phyloP scores from a whole-genome alignment of 2,329 filamentous ascomycete genomes.

The Arthrobotrys pseudoclavata region DNA sequence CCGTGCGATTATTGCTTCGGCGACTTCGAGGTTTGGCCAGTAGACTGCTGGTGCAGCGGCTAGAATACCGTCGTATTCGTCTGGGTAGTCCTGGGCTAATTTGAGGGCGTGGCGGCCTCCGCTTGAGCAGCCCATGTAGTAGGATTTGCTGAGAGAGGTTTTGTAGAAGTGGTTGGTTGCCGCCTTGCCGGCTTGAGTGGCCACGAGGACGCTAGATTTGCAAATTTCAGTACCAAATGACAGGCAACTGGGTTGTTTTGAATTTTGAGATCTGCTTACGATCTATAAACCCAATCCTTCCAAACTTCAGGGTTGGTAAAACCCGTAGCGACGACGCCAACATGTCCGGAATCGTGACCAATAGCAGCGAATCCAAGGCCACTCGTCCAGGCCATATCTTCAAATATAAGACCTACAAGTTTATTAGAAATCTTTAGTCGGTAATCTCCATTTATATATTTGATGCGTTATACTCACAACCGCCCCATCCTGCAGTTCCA shows the following conservation, averaged over 20 bases:
- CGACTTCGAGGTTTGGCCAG: slow-evolving; percentile 66
- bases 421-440: not conserved
- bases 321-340: not conserved
- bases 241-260: too few species aligned
- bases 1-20: not conserved
- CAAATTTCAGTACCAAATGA: not conserved
- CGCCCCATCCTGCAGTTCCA: slow-evolving; percentile 14
- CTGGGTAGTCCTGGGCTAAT: slow-evolving; percentile 67
- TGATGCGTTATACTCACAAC: slow-evolving; percentile 11
- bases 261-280: slow-evolving; percentile 23
- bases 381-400: slow-evolving; percentile 27
- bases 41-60: slow-evolving; percentile 67
- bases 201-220: slow-evolving; percentile 9
- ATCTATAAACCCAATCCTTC: slow-evolving; percentile 55
- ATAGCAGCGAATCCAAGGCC: slow-evolving; percentile 46
- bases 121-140: slow-evolving; percentile 69
- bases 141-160: slow-evolving; percentile 66
- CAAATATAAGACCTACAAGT: slow-evolving; percentile 9
- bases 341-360: slow-evolving; percentile 49
- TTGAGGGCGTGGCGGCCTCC: slow-evolving; percentile 69
- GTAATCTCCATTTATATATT: too few species aligned
- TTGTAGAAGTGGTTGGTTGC: slow-evolving; percentile 36
- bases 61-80: slow-evolving; percentile 69
- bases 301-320: slow-evolving; percentile 43
- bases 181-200: slow-evolving; percentile 16